Evolutionary conservation across 164 flowering plant species (phyloP), one percentile per base, ranked within the genome.

Genomic region (Stephania cephalantha): DNA sequence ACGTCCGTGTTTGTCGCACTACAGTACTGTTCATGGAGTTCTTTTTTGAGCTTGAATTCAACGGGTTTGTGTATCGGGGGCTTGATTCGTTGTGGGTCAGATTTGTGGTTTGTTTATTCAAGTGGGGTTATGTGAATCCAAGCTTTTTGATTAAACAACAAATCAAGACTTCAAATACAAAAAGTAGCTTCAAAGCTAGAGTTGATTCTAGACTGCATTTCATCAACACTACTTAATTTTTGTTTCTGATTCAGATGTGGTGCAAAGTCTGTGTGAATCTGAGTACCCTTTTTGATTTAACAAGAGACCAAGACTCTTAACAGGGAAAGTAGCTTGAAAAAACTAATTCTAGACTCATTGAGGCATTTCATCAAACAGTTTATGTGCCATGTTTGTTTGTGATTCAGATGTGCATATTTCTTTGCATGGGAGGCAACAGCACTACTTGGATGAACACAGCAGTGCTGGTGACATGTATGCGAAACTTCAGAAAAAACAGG

Each of bases 361-460:
- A 66, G 69, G 42, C 68, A 73, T 77, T 76, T 77, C 17, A 68
- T 67, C 76, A 15, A 73, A 68, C 73, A 68, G 11, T 53, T 11
- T 2, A 25, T 30, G n/a, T 45, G 58, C 8, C 0, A 1, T 31
- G 0, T 11, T 67, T 63, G 0, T 45, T 17, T 46, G 12, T 46
- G 30, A 13, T 76, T 50, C 86, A 92, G 95, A 90, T 91, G 98
- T 87, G 93, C 55, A 77, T 93, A 44, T 89, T 89, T 70, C 73
- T 94, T 48, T 94, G 98, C 71, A 78, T 94, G 93, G 98, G 98
- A 72, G 98, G 97, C 3, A 94, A 94, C 86, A 93, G 95, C 78
- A 90, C 94, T 7, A 91, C 98, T 2, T 94, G 98, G 98, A 94
- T 94, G 98, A 94, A 94, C 89, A 93, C 97, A 63, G 95, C 98